Conservation (phyloP, 345 rosid genomes). For the Heritiera littoralis region DNA sequence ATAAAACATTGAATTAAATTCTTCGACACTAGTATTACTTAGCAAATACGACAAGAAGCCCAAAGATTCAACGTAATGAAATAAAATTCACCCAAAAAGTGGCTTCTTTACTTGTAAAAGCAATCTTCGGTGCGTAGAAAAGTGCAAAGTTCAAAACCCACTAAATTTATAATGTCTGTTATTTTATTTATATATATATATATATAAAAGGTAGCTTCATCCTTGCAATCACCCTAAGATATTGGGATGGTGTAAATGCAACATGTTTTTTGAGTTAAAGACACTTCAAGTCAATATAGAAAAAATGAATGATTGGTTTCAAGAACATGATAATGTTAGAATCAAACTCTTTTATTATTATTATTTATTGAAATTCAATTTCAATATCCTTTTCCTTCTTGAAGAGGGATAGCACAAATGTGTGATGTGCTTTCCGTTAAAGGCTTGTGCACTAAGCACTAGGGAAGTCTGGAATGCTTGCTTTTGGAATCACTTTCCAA, state of each 20-base stretch:
- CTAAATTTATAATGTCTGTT: background rate
- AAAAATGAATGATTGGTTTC: background rate
- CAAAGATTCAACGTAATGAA: background rate
- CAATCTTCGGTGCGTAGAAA: background rate
- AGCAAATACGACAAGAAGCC: background rate
- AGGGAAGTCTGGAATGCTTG: background rate
- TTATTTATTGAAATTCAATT: background rate
- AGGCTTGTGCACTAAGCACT: background rate
- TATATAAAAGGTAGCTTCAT: background rate
- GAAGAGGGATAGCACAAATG: background rate
- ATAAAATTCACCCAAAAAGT: background rate
- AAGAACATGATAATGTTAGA: background rate
- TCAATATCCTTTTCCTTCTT: background rate
- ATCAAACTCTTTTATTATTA: background rate
- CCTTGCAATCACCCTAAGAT: conserved; percentile 6
- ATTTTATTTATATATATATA: no score
- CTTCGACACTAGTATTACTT: background rate
- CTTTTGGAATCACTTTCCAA: background rate
- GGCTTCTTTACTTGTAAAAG: background rate
- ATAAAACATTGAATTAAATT: background rate
- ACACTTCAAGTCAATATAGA: background rate
- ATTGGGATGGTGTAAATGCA: conserved; percentile 4
- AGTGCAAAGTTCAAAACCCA: conserved; percentile 17
- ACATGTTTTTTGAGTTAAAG: background rate
- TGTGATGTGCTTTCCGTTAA: background rate